Conservation (phyloP, 2,329 filamentous ascomycete genomes). For the Tympanopsis confertula region DNA sequence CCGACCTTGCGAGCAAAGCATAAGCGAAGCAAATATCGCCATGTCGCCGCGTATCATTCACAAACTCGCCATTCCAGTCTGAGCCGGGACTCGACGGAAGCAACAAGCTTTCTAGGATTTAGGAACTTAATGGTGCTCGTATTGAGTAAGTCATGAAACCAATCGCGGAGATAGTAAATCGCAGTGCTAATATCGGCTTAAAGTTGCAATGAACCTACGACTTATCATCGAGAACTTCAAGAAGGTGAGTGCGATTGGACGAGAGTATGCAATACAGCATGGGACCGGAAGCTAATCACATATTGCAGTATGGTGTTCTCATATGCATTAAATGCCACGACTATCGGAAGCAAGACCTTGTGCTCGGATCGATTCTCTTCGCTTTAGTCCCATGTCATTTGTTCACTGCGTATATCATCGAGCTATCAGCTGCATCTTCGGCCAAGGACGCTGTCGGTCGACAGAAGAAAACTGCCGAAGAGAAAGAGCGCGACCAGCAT, state of each 20-base stretch:
- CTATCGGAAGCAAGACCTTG: slow-evolving; percentile 1
- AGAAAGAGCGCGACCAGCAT: slow-evolving; percentile 1
- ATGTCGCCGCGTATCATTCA: neutral
- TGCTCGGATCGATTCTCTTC: neutral
- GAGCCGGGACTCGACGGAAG: neutral
- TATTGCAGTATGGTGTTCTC: slow-evolving; percentile 1
- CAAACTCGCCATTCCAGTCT: neutral
- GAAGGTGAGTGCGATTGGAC: neutral
- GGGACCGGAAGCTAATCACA: neutral
- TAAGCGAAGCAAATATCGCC: slow-evolving; percentile 1
- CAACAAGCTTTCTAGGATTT: neutral
- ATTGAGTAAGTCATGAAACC: neutral
- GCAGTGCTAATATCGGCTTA: neutral
- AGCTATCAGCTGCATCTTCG: neutral
- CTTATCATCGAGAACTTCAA: slow-evolving; percentile 1
- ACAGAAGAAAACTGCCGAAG: neutral
- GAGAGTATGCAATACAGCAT: neutral
- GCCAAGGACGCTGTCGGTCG: neutral
- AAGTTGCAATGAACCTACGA: neutral
- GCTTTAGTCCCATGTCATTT: neutral
- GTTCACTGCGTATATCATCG: neutral
- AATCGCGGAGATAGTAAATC: neutral
- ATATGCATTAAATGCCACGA: slow-evolving; percentile 1
- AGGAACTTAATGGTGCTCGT: neutral
- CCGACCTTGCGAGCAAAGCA: no score